Base-by-base conservation (phyloP, 2,329 filamentous ascomycete genomes). In the Aspergillus puulaauensis region DNA sequence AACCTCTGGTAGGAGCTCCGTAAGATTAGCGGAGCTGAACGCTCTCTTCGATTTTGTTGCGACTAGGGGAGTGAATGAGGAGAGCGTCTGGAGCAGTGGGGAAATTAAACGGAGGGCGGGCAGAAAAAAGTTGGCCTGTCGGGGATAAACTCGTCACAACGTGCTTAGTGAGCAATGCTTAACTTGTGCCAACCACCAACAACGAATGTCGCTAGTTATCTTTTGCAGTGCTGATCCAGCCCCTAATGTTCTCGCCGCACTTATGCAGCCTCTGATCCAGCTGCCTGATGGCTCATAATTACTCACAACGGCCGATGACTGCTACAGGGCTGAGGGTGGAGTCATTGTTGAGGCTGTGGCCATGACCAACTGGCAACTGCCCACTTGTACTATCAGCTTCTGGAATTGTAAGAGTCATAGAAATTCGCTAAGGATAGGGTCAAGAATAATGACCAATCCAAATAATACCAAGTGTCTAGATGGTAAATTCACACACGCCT, bases 151-250 rank as follows among this genome's bases (percentile, higher is more conserved):
- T 23, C 23, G 23, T 23, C 31, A 17, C 33, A 41, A 43, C 53
- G 43, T 61, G 63, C 63, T 65, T 64, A 65, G 63, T 64, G 58
- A 65, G 55, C 63, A 57, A 12, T 24, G 17, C 24, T 31, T 31
- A 31, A 11, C 27, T 31, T 31, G 27, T 31, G 27, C 27, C 27
- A 31, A 31, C 27, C 9, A 4, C 27, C 27, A 31, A 31, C 27
- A 31, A 9, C 9, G 8, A 31, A 31, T 31, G 27, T 31, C 27
- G 27, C 27, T 31, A 31, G 8, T 31, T 31, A 31, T 8, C 23
- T 24, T 11, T 31, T 31, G 27, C 27, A 4, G 27, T 31, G 9
- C 27, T 31, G 9, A 11, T 31, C 27, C 27, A 31, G 27, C 9
- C 9, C 9, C 27, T 11, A 9, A 9, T 31, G 27, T 31, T 31